Conservation (phyloP, 2,329 filamentous ascomycete species). For the Curvularia lunata region DNA sequence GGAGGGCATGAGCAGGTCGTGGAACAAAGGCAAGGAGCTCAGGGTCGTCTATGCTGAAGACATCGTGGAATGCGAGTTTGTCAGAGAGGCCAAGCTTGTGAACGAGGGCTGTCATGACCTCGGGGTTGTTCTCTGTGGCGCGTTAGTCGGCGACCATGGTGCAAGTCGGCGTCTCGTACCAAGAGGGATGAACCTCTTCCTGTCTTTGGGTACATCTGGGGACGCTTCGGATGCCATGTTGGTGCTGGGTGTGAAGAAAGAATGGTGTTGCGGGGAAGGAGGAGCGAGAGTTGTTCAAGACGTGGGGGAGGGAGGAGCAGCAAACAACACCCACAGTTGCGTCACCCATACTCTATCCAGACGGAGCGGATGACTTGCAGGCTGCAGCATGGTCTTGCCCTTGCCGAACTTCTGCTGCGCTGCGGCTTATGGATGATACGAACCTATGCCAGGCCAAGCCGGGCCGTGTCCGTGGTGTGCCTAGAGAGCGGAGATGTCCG, state of each 20-base stretch:
- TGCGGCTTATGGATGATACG: neutral
- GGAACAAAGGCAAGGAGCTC: conserved; percentile 86
- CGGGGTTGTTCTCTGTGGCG: conserved; percentile 74
- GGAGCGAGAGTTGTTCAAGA: conserved; percentile 8
- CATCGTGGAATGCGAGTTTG: conserved; percentile 83
- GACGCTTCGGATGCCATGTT: conserved; percentile 40
- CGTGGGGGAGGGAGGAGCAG: conserved; percentile 25
- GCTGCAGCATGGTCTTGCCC: neutral
- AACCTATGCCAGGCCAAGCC: too few relatives aligned
- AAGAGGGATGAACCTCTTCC: conserved; percentile 49
- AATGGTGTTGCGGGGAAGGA: conserved; percentile 21
- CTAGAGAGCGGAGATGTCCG: neutral
- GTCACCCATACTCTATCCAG: conserved; percentile 2
- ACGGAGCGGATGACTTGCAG: neutral
- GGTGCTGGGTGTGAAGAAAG: conserved; percentile 4
- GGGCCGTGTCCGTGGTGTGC: neutral
- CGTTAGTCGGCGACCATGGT: conserved; percentile 20
- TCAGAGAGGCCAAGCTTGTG: conserved; percentile 84
- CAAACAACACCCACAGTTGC: conserved; percentile 18
- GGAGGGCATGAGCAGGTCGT: conserved; percentile 83
- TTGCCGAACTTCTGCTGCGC: neutral
- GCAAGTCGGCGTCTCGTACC: conserved; percentile 28
- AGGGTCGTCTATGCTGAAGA: conserved; percentile 87
- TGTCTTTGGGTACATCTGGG: conserved; percentile 39
- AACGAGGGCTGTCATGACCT: conserved; percentile 85